phyloP scores from a whole-genome alignment of 116 monocot species.

The Papilionanthe hybrid region DNA sequence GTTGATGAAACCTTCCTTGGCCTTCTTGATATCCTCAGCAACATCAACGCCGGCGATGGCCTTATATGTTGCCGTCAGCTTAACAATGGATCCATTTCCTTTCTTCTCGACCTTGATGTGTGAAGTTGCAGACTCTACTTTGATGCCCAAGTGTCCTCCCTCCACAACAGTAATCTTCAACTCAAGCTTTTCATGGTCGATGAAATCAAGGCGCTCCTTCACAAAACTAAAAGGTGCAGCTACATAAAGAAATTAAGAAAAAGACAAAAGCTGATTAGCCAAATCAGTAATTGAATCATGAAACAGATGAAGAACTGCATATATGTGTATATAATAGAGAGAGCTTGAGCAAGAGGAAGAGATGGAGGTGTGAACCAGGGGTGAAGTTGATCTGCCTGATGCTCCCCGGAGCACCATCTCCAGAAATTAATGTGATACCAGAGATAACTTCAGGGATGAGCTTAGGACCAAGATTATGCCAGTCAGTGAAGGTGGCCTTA shows the following conservation, averaged over 20 bases:
- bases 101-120: slow-evolving; percentile 14
- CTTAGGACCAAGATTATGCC: slow-evolving; percentile 3
- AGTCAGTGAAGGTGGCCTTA: background rate
- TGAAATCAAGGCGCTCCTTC: slow-evolving; percentile 27
- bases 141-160: slow-evolving; percentile 18
- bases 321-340: background rate
- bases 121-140: slow-evolving; percentile 10
- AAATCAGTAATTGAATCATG: too few species aligned
- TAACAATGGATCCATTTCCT: slow-evolving; percentile 7
- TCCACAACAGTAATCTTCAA: slow-evolving; percentile 21
- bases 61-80: slow-evolving; percentile 3
- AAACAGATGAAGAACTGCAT: too few species aligned
- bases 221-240: slow-evolving; percentile 19
- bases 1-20: background rate
- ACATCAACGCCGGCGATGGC: slow-evolving; percentile 3
- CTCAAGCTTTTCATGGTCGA: slow-evolving; percentile 24
- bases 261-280: too few species aligned
- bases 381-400: background rate
- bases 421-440: background rate
- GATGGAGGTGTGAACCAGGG: background rate
- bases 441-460: background rate
- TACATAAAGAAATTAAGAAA: background rate
- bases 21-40: background rate
- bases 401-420: background rate
- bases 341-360: background rate